These are phyloP conservation scores for Ogataea nakhonphanomensis DNA, from an alignment of 805 yeast species.

Conservation along the genomic window DNA sequence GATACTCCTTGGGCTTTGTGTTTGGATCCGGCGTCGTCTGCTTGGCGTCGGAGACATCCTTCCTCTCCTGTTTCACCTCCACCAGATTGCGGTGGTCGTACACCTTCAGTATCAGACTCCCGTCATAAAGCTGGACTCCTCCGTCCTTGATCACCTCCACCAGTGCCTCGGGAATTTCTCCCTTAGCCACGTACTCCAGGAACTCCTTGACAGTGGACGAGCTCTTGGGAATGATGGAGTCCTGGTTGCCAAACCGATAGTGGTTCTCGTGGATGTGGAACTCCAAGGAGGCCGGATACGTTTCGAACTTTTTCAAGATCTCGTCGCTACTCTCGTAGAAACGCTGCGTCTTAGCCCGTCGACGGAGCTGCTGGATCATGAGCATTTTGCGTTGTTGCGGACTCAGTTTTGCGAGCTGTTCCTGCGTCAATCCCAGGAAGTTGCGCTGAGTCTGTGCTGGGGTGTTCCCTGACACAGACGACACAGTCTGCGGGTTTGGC, in stretches of 20 bases:
- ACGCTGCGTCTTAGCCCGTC: constrained; percentile 45
- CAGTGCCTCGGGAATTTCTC: constrained; percentile 84
- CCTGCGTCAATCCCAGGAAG: constrained; percentile 26
- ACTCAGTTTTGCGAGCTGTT: constrained; percentile 33
- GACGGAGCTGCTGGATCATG: constrained; percentile 40
- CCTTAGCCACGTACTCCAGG: constrained; percentile 71
- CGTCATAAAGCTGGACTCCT: constrained; percentile 81
- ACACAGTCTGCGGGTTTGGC: constrained; percentile 11
- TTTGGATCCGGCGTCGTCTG: constrained; percentile 3
- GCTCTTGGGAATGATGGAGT: constrained; percentile 77
- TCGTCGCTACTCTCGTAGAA: constrained; percentile 72
- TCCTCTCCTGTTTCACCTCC: constrained; percentile 14
- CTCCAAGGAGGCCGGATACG: constrained; percentile 75
- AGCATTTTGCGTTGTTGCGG: constrained; percentile 41
- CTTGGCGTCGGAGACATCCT: constrained; percentile 1
- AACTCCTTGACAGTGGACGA: constrained; percentile 78
- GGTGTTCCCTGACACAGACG: no score
- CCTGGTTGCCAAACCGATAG: constrained; percentile 86
- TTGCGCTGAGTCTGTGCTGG: constrained; percentile 24
- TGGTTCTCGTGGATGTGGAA: constrained; percentile 91
- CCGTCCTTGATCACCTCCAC: constrained; percentile 88
- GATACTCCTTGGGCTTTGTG: constrained; percentile 63
- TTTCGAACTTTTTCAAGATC: constrained; percentile 71
- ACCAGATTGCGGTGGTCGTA: constrained; percentile 69
- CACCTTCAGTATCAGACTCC: constrained; percentile 82